Evolutionary conservation across 495 filamentous ascomycete genomes (phyloP).

Genomic region (Penicillium soppii): DNA sequence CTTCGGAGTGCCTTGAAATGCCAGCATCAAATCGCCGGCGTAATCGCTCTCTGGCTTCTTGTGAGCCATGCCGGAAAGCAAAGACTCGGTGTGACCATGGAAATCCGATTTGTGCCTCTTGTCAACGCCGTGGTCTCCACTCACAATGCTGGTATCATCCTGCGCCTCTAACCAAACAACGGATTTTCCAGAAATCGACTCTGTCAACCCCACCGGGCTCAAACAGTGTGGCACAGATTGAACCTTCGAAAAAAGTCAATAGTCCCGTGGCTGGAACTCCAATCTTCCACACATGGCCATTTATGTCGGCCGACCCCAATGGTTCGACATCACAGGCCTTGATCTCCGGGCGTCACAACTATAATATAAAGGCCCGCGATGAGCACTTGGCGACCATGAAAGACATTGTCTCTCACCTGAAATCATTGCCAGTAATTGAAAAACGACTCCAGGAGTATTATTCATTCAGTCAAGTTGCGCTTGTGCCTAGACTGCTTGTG

Average conservation of each 20-base stretch:
- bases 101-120: conserved; percentile 18
- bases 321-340: too few relatives aligned
- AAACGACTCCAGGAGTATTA: conserved; percentile 16
- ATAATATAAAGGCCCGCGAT: conserved; percentile 6
- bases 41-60: conserved; percentile 19
- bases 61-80: conserved; percentile 17
- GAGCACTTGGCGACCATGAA: conserved; percentile 11
- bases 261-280: conserved; percentile 6
- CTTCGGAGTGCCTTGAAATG: too few relatives aligned
- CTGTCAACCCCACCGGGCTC: conserved; percentile 1
- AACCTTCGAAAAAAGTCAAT: not conserved
- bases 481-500: conserved; percentile 17
- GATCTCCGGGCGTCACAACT: not conserved
- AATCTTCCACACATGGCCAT: conserved; percentile 20
- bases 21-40: conserved; percentile 11
- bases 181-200: conserved; percentile 1
- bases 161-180: conserved; percentile 15
- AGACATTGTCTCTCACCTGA: conserved; percentile 14
- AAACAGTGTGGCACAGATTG: conserved; percentile 3
- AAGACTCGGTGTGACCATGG: conserved; percentile 20
- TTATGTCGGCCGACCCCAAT: conserved; percentile 12
- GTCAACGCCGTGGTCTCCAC: conserved; percentile 12
- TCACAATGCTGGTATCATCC: conserved; percentile 22
- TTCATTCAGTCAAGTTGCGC: conserved; percentile 6
- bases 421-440: conserved; percentile 16